Percentiles rank a stretch among this genome's conserved stretches.
Evolutionary conservation across 306 rosid genomes (phyloP).

Genomic region (Cicer chorassanicum): DNA sequence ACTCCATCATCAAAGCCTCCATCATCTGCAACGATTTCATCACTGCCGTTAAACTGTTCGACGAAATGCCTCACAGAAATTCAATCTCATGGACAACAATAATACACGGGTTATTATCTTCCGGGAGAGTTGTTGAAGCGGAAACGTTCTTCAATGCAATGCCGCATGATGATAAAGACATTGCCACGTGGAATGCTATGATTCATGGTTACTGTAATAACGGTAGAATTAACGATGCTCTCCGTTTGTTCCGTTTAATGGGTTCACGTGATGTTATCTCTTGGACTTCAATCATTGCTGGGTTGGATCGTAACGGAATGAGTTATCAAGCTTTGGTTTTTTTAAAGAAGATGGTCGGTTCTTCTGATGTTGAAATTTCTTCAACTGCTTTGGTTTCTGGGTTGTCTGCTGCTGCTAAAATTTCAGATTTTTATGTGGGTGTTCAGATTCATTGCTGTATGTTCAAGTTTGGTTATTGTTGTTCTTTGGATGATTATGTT

Average conservation of each 20-base stretch:
- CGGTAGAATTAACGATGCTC: constrained; percentile 69
- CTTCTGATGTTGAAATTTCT: constrained; percentile 47
- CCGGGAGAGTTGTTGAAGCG: constrained; percentile 67
- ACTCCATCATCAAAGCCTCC: constrained; percentile 73
- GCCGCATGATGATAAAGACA: constrained; percentile 60
- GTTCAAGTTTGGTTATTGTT: constrained; percentile 57
- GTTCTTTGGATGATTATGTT: constrained; percentile 60
- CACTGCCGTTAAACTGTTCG: constrained; percentile 63
- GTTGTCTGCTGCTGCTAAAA: constrained; percentile 69
- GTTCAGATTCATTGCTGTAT: constrained; percentile 65
- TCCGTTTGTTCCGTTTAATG: constrained; percentile 63
- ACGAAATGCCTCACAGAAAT: constrained; percentile 63
- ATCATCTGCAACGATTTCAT: constrained; percentile 61
- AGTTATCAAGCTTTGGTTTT: constrained; percentile 63
- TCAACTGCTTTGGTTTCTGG: constrained; percentile 68
- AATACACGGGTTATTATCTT: constrained; percentile 57
- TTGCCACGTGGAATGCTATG: constrained; percentile 85
- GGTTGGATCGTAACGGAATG: constrained; percentile 74
- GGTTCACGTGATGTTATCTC: constrained; percentile 68
- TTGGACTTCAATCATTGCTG: constrained; percentile 78
- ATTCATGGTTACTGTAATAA: constrained; percentile 68
- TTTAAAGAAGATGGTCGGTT: constrained; percentile 59
- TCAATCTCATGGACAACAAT: constrained; percentile 83
- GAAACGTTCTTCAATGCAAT: constrained; percentile 64
- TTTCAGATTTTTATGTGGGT: constrained; percentile 51